Evolutionary conservation across 352 stramenopile genomes (phyloP).

Genomic region (Globisporangium spinosum): DNA sequence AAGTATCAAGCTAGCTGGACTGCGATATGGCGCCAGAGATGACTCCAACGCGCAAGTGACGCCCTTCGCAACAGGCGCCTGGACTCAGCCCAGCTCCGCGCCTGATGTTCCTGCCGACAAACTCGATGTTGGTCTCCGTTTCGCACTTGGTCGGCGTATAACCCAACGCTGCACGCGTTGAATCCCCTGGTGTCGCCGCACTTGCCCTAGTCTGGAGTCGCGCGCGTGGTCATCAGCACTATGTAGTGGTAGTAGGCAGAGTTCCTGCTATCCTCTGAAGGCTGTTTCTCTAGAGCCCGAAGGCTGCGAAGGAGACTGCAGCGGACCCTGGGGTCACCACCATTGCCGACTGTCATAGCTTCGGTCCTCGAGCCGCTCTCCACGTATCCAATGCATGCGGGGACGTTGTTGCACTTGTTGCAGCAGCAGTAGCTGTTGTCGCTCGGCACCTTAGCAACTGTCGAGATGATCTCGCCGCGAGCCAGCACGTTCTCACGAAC

Average conservation of each 20-base stretch:
- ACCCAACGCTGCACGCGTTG: neutral
- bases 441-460: neutral
- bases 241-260: neutral
- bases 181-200: neutral
- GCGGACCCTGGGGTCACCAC: neutral
- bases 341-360: neutral
- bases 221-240: neutral
- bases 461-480: neutral
- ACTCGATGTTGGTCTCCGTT: neutral
- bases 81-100: neutral
- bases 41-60: neutral
- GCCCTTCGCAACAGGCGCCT: neutral
- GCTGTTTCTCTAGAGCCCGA: neutral
- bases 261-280: neutral
- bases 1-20: neutral
- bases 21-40: neutral
- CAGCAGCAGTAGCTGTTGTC: constrained; percentile 2
- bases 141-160: neutral
- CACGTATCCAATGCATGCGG: neutral
- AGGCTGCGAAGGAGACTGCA: neutral
- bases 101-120: neutral
- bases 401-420: neutral
- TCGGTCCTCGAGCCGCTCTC: neutral
- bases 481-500: neutral
- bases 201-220: neutral